Evolutionary conservation across 371 early-diverging fungal species (phyloP).

Genomic region (Lichtheimia corymbifera): DNA sequence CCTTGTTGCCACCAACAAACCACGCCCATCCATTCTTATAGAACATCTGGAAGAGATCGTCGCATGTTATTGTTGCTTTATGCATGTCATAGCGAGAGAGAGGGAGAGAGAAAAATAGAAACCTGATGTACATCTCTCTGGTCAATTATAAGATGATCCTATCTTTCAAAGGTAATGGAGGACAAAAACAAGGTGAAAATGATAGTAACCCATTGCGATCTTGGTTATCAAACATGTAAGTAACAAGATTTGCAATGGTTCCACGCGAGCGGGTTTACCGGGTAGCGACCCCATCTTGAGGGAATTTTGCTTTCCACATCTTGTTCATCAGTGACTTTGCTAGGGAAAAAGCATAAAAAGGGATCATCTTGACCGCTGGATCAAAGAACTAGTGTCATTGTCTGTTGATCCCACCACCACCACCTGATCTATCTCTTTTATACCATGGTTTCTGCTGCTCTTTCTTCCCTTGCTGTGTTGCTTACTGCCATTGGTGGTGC

Average conservation of each 20-base stretch:
- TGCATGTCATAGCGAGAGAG: neutral
- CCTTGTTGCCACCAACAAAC: neutral
- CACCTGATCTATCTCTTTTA: neutral
- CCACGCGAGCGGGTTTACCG: neutral
- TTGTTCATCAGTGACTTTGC: neutral
- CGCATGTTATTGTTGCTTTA: neutral
- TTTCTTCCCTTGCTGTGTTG: constrained; percentile 1
- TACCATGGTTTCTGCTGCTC: constrained; percentile 1
- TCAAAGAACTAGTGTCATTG: neutral
- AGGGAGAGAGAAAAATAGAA: too few relatives aligned
- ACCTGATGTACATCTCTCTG: neutral
- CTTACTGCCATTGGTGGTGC: constrained; percentile 5
- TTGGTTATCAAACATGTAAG: neutral
- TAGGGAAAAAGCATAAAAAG: neutral
- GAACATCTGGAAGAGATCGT: neutral
- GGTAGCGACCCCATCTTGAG: constrained; percentile 4
- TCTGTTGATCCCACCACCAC: neutral
- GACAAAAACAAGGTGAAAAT: neutral
- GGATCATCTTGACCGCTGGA: neutral
- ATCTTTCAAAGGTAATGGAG: neutral
- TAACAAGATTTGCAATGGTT: neutral
- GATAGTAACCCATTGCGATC: neutral
- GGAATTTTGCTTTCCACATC: constrained; percentile 20
- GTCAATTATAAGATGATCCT: neutral
- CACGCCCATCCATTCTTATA: neutral